Evolutionary conservation across 495 filamentous ascomycete species (phyloP).

Genomic region (Penicillium coffeae): DNA sequence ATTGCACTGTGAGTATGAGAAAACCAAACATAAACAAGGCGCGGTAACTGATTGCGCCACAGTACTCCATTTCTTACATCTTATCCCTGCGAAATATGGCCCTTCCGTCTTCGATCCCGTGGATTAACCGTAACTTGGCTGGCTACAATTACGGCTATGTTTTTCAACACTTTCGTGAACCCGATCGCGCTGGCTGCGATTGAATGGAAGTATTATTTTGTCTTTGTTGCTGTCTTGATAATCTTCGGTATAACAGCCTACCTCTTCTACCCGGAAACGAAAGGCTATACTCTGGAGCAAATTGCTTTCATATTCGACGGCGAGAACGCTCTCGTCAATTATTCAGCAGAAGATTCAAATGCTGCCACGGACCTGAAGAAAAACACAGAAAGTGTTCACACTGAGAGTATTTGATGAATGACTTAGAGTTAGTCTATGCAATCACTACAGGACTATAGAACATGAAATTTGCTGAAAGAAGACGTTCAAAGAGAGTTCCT

Average conservation of each 20-base stretch:
- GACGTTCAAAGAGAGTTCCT: too few species aligned
- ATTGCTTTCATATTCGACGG: slow-evolving; percentile 29
- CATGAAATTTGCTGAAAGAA: too few species aligned
- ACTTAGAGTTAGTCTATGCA: too few species aligned
- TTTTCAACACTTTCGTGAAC: slow-evolving; percentile 54
- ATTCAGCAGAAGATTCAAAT: too few species aligned
- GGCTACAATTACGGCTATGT: slow-evolving; percentile 50
- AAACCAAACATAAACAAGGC: neutral
- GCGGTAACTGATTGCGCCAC: neutral
- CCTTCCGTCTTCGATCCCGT: slow-evolving; percentile 61
- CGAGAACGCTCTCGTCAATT: neutral
- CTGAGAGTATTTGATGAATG: too few species aligned
- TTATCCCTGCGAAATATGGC: slow-evolving; percentile 61
- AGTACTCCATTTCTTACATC: slow-evolving; percentile 58
- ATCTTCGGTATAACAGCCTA: slow-evolving; percentile 50
- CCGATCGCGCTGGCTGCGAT: slow-evolving; percentile 55
- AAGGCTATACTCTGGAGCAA: slow-evolving; percentile 60
- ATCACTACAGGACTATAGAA: too few species aligned
- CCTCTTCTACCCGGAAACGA: slow-evolving; percentile 63
- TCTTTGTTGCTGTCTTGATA: slow-evolving; percentile 55
- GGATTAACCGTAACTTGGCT: slow-evolving; percentile 61
- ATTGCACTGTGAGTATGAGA: slow-evolving; percentile 45
- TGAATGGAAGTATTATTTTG: slow-evolving; percentile 56
- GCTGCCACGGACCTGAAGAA: too few species aligned
- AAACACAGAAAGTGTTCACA: too few species aligned